These are phyloP conservation scores for Brassica balearica DNA, from an alignment of 441 rosid species.

Conservation along the genomic window DNA sequence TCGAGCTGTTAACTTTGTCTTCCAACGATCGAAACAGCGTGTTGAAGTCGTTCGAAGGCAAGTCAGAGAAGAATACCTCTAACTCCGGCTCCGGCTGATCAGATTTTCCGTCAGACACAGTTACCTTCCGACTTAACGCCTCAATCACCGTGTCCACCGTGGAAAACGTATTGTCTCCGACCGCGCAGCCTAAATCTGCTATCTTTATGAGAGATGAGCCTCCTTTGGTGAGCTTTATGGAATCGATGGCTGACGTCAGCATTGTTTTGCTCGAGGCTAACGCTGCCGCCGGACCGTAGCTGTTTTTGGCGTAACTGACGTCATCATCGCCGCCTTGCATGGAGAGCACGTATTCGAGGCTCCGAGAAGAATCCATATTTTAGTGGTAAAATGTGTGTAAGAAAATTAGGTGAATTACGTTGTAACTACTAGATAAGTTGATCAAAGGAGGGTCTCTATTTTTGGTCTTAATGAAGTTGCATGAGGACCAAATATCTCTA, in stretches of 20 bases:
- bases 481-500: not conserved
- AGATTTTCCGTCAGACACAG: not conserved
- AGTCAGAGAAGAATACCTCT: constrained; percentile 55
- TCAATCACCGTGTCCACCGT: constrained; percentile 41
- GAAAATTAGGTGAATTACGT: constrained; percentile 15
- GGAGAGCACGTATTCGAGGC: constrained; percentile 52
- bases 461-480: not conserved
- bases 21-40: constrained; percentile 45
- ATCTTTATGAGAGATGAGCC: constrained; percentile 43
- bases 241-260: constrained; percentile 49
- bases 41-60: constrained; percentile 60
- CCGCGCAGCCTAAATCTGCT: constrained; percentile 59
- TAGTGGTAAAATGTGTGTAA: not conserved
- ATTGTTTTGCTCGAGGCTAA: constrained; percentile 51
- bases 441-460: not conserved
- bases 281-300: constrained; percentile 53
- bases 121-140: constrained; percentile 23
- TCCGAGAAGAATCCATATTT: constrained; percentile 25
- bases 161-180: constrained; percentile 53
- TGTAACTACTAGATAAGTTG: not conserved
- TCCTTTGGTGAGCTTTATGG: constrained; percentile 44
- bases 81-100: constrained; percentile 44
- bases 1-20: constrained; percentile 20
- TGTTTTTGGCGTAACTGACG: constrained; percentile 54
- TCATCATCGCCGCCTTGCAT: constrained; percentile 63